Base-by-base conservation (phyloP, 371 early-diverging fungal genomes). In the Rhizopus sp. region DNA sequence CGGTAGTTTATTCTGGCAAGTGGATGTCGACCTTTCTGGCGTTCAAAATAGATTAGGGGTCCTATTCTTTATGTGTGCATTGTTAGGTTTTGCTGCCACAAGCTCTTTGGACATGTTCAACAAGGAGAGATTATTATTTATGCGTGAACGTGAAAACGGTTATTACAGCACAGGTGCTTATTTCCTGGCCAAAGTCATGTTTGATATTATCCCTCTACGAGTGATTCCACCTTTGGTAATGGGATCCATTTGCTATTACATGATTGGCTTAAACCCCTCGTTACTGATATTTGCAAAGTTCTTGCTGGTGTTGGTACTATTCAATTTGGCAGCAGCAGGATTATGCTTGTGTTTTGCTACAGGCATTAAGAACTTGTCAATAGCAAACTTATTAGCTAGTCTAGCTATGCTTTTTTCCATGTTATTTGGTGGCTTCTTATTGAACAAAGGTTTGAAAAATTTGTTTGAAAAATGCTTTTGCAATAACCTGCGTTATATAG, bases 341-440 rank as follows among this genome's bases (percentile, higher is more conserved):
- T 72, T 92, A 3, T 93, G 93, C 68, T 63, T 94, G n/a, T 83
- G 86, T 44, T 83, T 94, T 59, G 92, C 88, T 0, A 83, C 88
- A 16, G 77, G 86, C 0, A 82, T 92, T 45, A 77, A 78, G 48
- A 88, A 86, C 57, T 59, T 90, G 1, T 87, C 90, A 0, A 88
- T 91, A 1, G 90, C 93, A 0, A 90, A 87, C 58, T 69, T 96
- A 50, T 68, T 93, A 48, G 86, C 87, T 7, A 87, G 85, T 32
- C 74, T 96, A 7, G 73, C 87, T 39, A 89, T 94, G 68, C 75
- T 96, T 37, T 93, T 94, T 61, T 87, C 88, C 35, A 92, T 95
- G 89, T 67, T 95, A 23, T 94, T 95, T 78, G 89, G 93, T 10
- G 94, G 95, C 1, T 83, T 94, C 23, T 68, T 96, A 41, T 72